Evolutionary conservation across 257 asterid species (phyloP).

Genomic region (Rubia yunnanensis): DNA sequence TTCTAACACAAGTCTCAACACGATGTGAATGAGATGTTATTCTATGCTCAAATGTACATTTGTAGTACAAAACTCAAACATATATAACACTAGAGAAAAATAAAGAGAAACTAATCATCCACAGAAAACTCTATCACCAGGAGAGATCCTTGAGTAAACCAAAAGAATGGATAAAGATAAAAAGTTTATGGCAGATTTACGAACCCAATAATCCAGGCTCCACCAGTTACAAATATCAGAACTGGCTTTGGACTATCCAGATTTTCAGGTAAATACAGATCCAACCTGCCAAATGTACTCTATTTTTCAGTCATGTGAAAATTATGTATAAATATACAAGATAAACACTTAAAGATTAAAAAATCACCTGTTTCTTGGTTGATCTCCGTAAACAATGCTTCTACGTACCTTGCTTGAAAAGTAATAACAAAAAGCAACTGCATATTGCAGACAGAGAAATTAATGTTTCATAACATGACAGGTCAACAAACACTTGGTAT

Average conservation of each 20-base stretch:
- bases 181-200: constrained; percentile 16
- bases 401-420: constrained; percentile 73
- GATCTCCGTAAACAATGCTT: constrained; percentile 79
- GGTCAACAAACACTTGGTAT: background rate
- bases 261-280: constrained; percentile 71
- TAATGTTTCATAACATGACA: constrained; percentile 11
- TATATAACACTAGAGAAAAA: background rate
- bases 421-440: constrained; percentile 79
- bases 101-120: no score
- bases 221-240: constrained; percentile 93
- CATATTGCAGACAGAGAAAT: constrained; percentile 23
- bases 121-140: background rate
- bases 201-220: constrained; percentile 99
- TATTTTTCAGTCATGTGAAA: constrained; percentile 8
- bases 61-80: background rate
- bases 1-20: background rate
- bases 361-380: constrained; percentile 81
- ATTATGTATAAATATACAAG: constrained; percentile 1
- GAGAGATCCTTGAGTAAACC: constrained; percentile 6
- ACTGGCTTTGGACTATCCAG: constrained; percentile 64
- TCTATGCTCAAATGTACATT: background rate
- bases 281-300: constrained; percentile 51
- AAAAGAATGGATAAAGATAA: constrained; percentile 8
- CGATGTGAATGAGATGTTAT: background rate
- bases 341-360: background rate